Percentiles rank a stretch among this genome's conserved stretches.
Evolutionary conservation across 2,329 filamentous ascomycete genomes (phyloP).

Genomic region (Davidsoniella australis): DNA sequence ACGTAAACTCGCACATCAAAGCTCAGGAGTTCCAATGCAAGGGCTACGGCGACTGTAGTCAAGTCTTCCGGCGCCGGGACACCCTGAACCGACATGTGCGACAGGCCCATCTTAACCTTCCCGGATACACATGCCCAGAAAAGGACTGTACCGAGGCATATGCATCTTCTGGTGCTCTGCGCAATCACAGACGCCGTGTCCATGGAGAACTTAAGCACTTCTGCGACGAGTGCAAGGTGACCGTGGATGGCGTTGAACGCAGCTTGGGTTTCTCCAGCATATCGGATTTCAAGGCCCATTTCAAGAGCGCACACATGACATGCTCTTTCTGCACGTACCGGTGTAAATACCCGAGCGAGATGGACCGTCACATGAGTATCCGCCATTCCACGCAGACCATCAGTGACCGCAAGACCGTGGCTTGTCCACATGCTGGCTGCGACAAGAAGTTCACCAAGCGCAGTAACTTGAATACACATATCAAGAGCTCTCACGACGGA

Average conservation of each 20-base stretch:
- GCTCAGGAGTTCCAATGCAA: constrained; percentile 60
- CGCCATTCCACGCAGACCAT: constrained; percentile 49
- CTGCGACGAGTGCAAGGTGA: constrained; percentile 52
- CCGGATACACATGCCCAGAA: constrained; percentile 54
- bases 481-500: constrained; percentile 61
- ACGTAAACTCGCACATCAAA: constrained; percentile 62
- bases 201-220: constrained; percentile 58
- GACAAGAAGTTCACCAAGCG: constrained; percentile 62
- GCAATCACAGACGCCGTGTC: constrained; percentile 50
- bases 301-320: constrained; percentile 53
- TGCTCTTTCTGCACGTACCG: constrained; percentile 59
- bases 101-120: constrained; percentile 53
- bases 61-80: constrained; percentile 74
- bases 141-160: constrained; percentile 49
- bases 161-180: constrained; percentile 53
- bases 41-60: constrained; percentile 50
- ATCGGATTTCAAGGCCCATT: constrained; percentile 54
- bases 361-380: constrained; percentile 64
- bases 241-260: constrained; percentile 23
- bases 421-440: constrained; percentile 53
- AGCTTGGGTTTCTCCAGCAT: constrained; percentile 54
- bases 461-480: constrained; percentile 68
- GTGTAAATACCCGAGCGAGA: constrained; percentile 47
- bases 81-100: constrained; percentile 72
- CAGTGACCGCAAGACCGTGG: constrained; percentile 45